phyloP scores from a whole-genome alignment of 345 rosid species.

The Lenwebbia sp. region DNA sequence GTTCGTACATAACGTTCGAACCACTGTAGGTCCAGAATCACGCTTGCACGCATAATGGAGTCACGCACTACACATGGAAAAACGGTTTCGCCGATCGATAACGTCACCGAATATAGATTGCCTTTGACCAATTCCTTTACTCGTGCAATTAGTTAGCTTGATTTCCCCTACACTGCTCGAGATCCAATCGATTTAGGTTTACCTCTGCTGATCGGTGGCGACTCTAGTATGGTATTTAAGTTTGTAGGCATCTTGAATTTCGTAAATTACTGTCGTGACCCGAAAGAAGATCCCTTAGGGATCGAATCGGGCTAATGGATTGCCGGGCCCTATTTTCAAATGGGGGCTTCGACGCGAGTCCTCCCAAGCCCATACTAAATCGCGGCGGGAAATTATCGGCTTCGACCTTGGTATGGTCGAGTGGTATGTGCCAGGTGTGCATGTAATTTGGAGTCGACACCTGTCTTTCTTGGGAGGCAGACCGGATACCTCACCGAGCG shows the following conservation, averaged over 20 bases:
- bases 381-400: no score
- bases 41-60: neutral
- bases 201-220: neutral
- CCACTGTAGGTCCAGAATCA: neutral
- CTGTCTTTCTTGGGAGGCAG: no score
- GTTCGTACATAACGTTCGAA: no score
- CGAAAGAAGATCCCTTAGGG: no score
- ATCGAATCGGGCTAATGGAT: no score
- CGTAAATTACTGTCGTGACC: neutral
- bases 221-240: neutral
- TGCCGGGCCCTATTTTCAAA: no score
- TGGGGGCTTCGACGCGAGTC: no score
- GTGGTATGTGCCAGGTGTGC: no score
- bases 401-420: no score
- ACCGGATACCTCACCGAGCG: no score
- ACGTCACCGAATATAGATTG: neutral
- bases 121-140: neutral
- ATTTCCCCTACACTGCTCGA: neutral
- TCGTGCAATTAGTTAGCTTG: neutral
- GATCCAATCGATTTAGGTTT: neutral
- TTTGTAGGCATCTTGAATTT: neutral
- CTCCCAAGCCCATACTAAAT: no score
- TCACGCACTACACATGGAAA: neutral
- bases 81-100: neutral
- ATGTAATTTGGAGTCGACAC: no score